Evolutionary conservation across 2,329 filamentous ascomycete genomes (phyloP).

Genomic region (Aureobasidium subglaciale): DNA sequence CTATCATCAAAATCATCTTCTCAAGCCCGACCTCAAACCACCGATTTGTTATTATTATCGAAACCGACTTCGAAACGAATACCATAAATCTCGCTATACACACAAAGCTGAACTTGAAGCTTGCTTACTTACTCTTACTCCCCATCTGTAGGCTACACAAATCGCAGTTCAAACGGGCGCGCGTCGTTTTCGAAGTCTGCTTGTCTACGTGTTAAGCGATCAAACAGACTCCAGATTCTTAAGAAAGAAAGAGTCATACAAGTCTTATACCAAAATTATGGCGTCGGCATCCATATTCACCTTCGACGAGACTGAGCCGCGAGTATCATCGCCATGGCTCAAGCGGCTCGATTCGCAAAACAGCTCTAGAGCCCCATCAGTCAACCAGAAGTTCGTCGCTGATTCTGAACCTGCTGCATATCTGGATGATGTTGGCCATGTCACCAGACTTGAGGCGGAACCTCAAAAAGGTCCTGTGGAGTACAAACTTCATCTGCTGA

Average conservation of each 20-base stretch:
- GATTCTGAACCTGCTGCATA: not conserved
- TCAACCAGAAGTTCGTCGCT: not conserved
- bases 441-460: constrained; percentile 77
- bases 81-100: not conserved
- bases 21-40: constrained; percentile 44
- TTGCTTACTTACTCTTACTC: not conserved
- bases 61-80: not conserved
- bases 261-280: not conserved
- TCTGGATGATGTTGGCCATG: constrained; percentile 29
- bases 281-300: constrained; percentile 87
- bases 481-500: constrained; percentile 87
- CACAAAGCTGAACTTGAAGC: not conserved
- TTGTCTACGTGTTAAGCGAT: not conserved
- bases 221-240: not conserved
- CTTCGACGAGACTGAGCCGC: constrained; percentile 70
- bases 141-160: not conserved
- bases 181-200: not conserved
- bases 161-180: not conserved
- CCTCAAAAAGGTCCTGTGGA: constrained; percentile 92
- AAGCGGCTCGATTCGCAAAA: constrained; percentile 16
- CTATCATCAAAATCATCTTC: constrained; percentile 41
- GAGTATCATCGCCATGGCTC: constrained; percentile 87
- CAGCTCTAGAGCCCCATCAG: not conserved
- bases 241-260: too few relatives aligned
- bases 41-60: constrained; percentile 37